Conservation (phyloP, 495 filamentous ascomycete species). For the Beverwykella pulmonaria region DNA sequence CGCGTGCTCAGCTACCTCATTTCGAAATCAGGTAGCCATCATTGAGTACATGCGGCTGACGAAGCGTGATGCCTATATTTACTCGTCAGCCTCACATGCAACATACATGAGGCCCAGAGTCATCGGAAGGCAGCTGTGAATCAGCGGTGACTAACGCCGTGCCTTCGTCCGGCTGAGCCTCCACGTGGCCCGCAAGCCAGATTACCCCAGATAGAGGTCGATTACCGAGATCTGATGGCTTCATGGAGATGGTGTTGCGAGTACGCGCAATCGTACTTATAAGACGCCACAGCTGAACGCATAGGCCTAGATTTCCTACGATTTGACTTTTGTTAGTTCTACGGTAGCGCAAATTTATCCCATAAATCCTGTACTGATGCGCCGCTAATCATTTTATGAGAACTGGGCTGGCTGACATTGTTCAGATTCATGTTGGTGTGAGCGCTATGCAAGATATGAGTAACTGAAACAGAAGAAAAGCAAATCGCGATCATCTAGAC, state of each 20-base stretch:
- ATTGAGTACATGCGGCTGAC: background rate
- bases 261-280: too few relatives aligned
- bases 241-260: background rate
- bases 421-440: conserved; percentile 1
- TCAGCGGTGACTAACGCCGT: too few relatives aligned
- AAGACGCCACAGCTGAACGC: background rate
- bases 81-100: too few relatives aligned
- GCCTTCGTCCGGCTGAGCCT: too few relatives aligned
- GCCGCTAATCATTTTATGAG: background rate
- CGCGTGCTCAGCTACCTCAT: background rate
- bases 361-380: background rate
- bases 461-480: background rate
- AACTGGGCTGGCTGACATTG: conserved; percentile 1
- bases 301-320: background rate
- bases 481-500: too few relatives aligned
- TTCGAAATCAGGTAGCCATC: background rate
- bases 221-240: background rate
- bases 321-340: background rate
- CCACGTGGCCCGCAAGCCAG: too few relatives aligned
- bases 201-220: background rate
- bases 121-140: background rate
- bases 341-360: background rate
- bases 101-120: too few relatives aligned
- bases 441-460: conserved; percentile 9
- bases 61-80: background rate